A percentile compares a stretch with the other conserved stretches of the same genome.
phyloP scores from a whole-genome alignment of 2,329 filamentous ascomycete species.

The Didymellaceae sp. region DNA sequence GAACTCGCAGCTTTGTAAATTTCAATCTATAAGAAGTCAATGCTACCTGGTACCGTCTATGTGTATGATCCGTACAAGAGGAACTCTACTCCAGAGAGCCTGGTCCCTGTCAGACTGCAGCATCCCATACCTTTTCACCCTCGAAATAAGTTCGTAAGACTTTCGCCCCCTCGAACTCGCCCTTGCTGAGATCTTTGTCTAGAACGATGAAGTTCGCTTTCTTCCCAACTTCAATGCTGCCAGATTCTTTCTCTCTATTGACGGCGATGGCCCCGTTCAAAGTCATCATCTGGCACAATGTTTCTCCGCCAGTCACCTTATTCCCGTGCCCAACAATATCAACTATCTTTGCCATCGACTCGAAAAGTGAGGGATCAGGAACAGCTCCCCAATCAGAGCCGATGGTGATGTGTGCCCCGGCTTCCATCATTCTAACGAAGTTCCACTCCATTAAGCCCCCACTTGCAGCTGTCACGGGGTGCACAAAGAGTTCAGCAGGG shows the following conservation, averaged over 20 bases:
- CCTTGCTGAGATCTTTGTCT: constrained; percentile 37
- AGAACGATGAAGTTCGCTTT: constrained; percentile 43
- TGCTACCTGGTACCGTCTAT: no score
- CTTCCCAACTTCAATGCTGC: constrained; percentile 43
- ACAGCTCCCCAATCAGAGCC: constrained; percentile 34
- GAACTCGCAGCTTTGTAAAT: no score
- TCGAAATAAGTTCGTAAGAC: constrained; percentile 43
- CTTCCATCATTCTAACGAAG: constrained; percentile 34
- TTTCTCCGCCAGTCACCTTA: constrained; percentile 19
- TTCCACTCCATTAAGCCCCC: constrained; percentile 35
- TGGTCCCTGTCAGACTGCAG: no score
- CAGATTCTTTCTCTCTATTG: constrained; percentile 30
- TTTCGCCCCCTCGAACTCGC: constrained; percentile 34
- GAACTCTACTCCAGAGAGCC: no score
- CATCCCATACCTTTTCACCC: constrained; percentile 20
- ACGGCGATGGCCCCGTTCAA: constrained; percentile 39
- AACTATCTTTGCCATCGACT: constrained; percentile 19
- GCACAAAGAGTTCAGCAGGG: constrained; percentile 35
- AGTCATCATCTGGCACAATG: constrained; percentile 34
- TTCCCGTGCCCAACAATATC: constrained; percentile 18
- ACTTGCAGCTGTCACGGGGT: constrained; percentile 18
- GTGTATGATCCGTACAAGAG: no score
- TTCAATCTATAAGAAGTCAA: no score
- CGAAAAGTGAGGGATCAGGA: constrained; percentile 25
- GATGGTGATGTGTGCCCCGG: constrained; percentile 39